Base-by-base conservation (phyloP, 2,329 filamentous ascomycete species). In the Gaeumannomyces tritici region DNA sequence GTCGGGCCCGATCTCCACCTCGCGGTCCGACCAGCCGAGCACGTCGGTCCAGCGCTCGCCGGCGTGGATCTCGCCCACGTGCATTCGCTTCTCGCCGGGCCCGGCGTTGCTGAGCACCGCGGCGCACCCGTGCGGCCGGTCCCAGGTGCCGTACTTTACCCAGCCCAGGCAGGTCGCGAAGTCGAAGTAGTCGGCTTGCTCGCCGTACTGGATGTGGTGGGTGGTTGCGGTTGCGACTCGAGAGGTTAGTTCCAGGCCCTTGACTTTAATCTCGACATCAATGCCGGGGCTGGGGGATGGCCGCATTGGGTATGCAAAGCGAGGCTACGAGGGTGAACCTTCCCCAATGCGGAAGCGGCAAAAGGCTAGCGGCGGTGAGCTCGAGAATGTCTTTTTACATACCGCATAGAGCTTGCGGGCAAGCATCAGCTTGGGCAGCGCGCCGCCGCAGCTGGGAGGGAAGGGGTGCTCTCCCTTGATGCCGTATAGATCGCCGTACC, bases 401-500 rank as follows among this genome's bases (percentile, higher is more conserved):
- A 51, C 42, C 0, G 86, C 84, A 67, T 87, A 90, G 2, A 88
- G 75, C 70, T 85, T 87, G 21, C 88, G 79, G 3, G 84, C 85
- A 28, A 86, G 79, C 21, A 83, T 78, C 18, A 90, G 75, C 18
- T 80, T 78, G 1, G 85, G 81, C 4, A 90, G 77, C 55, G 76
- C 78, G 5, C 78, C 79, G 42, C 78, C 78, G 65, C 81, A 84
- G 2, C 81, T 77, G 1, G 85, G 84, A 2, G 76, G 76, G 61
- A 78, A 75, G 29, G 80, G 75, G 64, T 76, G 70, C 63, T 74
- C 75, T 61, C 73, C 72, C 60, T 77, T 75, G 64, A 85, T 83
- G 27, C 87, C 87, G 72, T 89, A 89, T 2, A 90, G 72, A 68
- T 90, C 88, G 42, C 88, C 88, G 71, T 88, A 90, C 73, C 89